Percentiles rank a stretch among this genome's conserved stretches.
These are phyloP conservation scores for Coffea eugenioides DNA, from an alignment of 257 asterid species.

Conservation along the genomic window DNA sequence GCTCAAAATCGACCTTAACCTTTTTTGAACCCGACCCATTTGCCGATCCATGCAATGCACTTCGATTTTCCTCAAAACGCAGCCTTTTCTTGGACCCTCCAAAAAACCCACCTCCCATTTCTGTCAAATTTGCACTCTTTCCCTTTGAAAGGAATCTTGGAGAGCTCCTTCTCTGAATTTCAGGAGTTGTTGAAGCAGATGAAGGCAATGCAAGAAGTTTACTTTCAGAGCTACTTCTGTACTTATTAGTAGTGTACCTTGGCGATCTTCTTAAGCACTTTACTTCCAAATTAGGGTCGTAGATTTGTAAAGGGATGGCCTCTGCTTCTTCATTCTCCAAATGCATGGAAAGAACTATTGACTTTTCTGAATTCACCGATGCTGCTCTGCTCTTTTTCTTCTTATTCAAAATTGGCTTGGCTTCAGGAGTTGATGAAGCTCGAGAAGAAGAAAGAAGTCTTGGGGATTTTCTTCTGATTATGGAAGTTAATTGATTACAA, in stretches of 20 bases:
- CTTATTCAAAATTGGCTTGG: neutral
- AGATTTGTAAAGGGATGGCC: constrained; percentile 29
- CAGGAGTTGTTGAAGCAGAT: neutral
- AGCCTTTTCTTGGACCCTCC: constrained; percentile 28
- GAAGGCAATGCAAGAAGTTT: constrained; percentile 21
- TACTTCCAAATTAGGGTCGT: constrained; percentile 5
- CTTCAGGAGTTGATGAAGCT: constrained; percentile 20
- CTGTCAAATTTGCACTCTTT: constrained; percentile 18
- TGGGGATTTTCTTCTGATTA: constrained; percentile 27
- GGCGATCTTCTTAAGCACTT: constrained; percentile 37
- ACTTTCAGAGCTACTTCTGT: constrained; percentile 2
- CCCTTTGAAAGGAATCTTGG: constrained; percentile 14
- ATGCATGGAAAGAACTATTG: constrained; percentile 49
- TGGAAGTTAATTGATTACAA: neutral
- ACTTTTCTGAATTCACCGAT: constrained; percentile 12
- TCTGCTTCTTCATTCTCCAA: constrained; percentile 14
- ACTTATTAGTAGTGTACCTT: constrained; percentile 34
- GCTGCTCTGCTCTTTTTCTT: neutral
- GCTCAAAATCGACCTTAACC: too few relatives aligned
- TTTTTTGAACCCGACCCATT: constrained; percentile 5
- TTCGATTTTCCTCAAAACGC: constrained; percentile 15
- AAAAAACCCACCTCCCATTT: neutral
- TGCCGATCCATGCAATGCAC: constrained; percentile 18
- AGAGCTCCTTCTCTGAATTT: constrained; percentile 18
- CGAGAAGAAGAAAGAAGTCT: constrained; percentile 17